Conservation (phyloP, 1,284 basidiomycete species). For the Tilletia walkeri region DNA sequence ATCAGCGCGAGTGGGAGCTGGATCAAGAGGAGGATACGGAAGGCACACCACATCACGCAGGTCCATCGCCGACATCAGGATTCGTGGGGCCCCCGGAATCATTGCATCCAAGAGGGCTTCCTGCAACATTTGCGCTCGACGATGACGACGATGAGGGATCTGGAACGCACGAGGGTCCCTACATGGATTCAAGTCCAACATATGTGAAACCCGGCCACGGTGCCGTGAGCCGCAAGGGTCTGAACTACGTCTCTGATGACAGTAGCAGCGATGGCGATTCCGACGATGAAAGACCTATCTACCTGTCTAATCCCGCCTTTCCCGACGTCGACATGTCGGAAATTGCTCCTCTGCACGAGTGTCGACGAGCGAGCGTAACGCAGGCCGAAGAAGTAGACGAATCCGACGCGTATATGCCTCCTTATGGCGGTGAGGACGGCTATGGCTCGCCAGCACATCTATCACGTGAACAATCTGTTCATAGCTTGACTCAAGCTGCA, state of each 20-base stretch:
- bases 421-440: constrained; percentile 3
- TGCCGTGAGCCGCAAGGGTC: no score
- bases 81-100: no score
- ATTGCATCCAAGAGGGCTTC: no score
- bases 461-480: neutral
- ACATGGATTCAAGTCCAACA: no score
- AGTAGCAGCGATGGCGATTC: neutral
- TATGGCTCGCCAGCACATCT: neutral
- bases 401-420: neutral
- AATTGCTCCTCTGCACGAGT: neutral
- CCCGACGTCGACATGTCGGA: neutral
- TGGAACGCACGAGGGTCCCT: neutral
- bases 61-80: no score
- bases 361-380: neutral
- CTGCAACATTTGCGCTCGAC: no score
- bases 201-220: no score
- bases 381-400: neutral
- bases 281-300: neutral
- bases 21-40: neutral
- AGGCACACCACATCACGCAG: no score
- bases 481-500: no score
- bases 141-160: neutral
- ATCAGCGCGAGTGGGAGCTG: neutral
- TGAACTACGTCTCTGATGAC: neutral
- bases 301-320: neutral